These are phyloP conservation scores for Furcasterigmium sp. DNA, from an alignment of 2,329 filamentous ascomycete species.

Conservation along the genomic window DNA sequence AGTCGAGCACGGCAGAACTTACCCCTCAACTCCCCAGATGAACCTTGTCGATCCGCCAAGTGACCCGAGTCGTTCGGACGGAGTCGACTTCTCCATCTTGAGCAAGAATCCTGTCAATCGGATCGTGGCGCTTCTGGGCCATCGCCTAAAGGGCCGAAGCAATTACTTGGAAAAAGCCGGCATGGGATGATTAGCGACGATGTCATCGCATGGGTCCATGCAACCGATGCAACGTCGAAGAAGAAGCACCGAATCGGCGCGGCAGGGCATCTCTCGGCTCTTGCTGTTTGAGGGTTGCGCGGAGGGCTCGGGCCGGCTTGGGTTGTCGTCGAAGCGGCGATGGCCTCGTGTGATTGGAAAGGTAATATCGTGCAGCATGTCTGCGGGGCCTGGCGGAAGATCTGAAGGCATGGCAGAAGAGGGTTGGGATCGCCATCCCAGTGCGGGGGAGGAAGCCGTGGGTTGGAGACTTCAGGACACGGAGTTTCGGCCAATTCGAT, in stretches of 20 bases:
- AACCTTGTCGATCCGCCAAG: background rate
- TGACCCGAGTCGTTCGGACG: background rate
- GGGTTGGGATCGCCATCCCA: background rate
- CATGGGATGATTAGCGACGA: background rate
- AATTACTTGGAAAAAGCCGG: background rate
- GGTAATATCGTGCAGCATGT: slow-evolving; percentile 2
- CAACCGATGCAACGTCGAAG: background rate
- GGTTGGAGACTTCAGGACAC: too few relatives aligned
- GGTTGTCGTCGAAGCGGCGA: background rate
- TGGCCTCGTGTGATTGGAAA: slow-evolving; percentile 3
- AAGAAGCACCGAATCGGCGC: background rate
- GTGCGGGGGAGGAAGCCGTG: background rate
- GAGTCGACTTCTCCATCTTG: background rate
- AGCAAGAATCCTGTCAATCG: background rate
- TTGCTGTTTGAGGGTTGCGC: background rate
- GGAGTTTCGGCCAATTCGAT: too few relatives aligned
- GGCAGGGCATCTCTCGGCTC: background rate
- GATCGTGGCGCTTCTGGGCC: slow-evolving; percentile 1
- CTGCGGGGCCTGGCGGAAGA: background rate
- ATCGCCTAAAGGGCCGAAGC: background rate
- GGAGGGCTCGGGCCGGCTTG: slow-evolving; percentile 3
- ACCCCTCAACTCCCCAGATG: background rate
- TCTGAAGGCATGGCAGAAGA: background rate
- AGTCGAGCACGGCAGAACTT: background rate
- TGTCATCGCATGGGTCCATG: background rate